Evolutionary conservation across 805 yeast species (phyloP), one percentile per base, ranked within the genome.

Genomic region (Zygoascus ofunaensis): DNA sequence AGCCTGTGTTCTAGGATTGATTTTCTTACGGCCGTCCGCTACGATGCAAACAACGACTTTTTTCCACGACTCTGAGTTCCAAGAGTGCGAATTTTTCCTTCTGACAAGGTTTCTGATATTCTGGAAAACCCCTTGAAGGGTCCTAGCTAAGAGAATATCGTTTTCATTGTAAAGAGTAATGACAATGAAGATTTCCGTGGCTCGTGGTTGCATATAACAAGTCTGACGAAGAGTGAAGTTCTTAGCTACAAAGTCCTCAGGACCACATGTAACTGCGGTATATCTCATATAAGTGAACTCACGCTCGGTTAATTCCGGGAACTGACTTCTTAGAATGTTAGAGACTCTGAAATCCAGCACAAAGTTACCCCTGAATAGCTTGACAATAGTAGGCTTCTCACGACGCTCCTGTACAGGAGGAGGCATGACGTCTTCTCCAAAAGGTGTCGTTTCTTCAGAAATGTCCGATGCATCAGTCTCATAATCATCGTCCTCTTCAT

Each of bases 51-150:
- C 92, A 8, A 87, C 95, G 28, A 90, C 79, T 57, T 87, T 90
- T 55, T 89, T 87, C 97, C 97, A 90, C 0, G 94, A 79, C 46
- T 86, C 94, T 37, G 78, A 78, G n/a, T 97, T 97, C 98, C 98
- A 90, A 1, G 79, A 73, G 12, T 76, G 73, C 1, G 84, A 77
- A 18, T 70, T 61, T 49, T 79, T 73, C 26, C 80, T 70, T 49
- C 83, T 73, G 42, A 79, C 73, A 57, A 92, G 70, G 60, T 87
- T 80, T 50, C 77, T 72, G 51, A 90, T 82, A 61, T 92, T 90
- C 47, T 85, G 84, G 68, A 90, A 86, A 10, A 87, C 85, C 53
- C 97, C 97, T 58, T 85, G 84, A 52, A 90, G 70, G 3, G 97
- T 89, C 55, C 90, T 70, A 2, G 89, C 96, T 42, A 89, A 65